phyloP scores from a whole-genome alignment of 2,329 filamentous ascomycete species.

The Fusarium annulatum region DNA sequence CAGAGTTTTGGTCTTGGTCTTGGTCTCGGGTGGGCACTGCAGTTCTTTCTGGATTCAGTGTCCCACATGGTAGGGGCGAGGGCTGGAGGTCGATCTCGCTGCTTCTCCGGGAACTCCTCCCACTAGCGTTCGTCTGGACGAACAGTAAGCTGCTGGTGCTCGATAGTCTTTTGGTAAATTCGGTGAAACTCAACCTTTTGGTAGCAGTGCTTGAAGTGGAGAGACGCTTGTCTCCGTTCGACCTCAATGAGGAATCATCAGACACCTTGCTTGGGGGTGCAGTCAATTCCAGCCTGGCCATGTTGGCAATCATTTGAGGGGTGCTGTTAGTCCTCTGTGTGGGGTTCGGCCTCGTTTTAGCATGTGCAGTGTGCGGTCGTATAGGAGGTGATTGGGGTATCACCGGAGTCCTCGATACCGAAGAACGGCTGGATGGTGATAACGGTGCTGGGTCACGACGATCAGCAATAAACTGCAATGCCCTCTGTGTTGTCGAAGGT shows the following conservation, averaged over 20 bases:
- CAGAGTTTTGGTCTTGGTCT: constrained; percentile 47
- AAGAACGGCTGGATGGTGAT: constrained; percentile 50
- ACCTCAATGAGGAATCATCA: constrained; percentile 50
- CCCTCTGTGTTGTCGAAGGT: constrained; percentile 59
- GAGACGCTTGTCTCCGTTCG: constrained; percentile 59
- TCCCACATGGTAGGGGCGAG: constrained; percentile 49
- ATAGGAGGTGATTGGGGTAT: constrained; percentile 43
- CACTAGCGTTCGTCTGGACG: constrained; percentile 66
- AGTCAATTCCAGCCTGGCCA: constrained; percentile 40
- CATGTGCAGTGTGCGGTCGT: constrained; percentile 67
- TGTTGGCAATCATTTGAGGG: constrained; percentile 54
- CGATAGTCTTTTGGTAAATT: constrained; percentile 70
- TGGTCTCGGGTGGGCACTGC: constrained; percentile 48
- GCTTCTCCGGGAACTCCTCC: constrained; percentile 60
- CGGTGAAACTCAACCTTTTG: constrained; percentile 70
- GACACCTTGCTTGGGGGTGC: constrained; percentile 40
- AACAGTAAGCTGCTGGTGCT: constrained; percentile 70
- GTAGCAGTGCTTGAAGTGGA: constrained; percentile 66
- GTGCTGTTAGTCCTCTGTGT: constrained; percentile 61
- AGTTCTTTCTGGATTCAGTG: constrained; percentile 58
- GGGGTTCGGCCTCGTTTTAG: constrained; percentile 57
- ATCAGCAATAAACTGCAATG: constrained; percentile 62
- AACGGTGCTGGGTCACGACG: constrained; percentile 52
- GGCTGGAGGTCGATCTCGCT: constrained; percentile 57
- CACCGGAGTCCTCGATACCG: constrained; percentile 43